Evolutionary conservation across 192 early-diverging fungal species (phyloP), one percentile per base, ranked within the genome.

Genomic region (Coemansia sp.): DNA sequence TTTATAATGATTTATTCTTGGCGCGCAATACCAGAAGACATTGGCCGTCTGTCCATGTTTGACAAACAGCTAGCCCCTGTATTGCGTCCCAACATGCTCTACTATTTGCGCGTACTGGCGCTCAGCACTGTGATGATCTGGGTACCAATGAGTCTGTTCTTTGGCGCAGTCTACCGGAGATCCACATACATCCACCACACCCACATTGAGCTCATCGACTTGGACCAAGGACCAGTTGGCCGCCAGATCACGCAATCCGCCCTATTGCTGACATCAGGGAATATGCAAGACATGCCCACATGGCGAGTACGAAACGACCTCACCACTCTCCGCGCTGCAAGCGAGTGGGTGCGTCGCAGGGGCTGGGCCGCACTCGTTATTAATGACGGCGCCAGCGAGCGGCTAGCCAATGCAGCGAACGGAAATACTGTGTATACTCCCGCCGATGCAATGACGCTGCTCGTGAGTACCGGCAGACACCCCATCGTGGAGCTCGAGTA

Each of bases 291-390:
- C n/a, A n/a, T n/a, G 21, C 37, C 59, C 17, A 9, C 21, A 15
- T 69, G 60, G 54, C 53, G 37, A 36, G n/a, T 27, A 37, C 54
- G 42, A 42, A 62, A 9, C 15, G 26, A 42, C 12, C 24, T 59
- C 3, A 12, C 19, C 5, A 56, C 29, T 0, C 5, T 37, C 10
- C 11, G 9, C 9, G 62, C 34, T 17, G 36, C 34, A 17, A 41
- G 35, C 33, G 43, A 38, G 24, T 74, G 72, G 72, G 53, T 66
- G 19, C 39, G 65, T 2, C 22, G 0, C 26, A 17, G 64, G 22
- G 72, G 61, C n/a, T 74, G 72, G 72, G 72, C 60, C 0, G 72
- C 62, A 2, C n/a, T 74, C 1, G 62, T 68, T 0, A 74, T 74
- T 29, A 59, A 68, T 11, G 39, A 22, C n/a, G 61, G 61, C 8